Conservation (phyloP, 2,329 filamentous ascomycete genomes). For the Graphilbum sp. region DNA sequence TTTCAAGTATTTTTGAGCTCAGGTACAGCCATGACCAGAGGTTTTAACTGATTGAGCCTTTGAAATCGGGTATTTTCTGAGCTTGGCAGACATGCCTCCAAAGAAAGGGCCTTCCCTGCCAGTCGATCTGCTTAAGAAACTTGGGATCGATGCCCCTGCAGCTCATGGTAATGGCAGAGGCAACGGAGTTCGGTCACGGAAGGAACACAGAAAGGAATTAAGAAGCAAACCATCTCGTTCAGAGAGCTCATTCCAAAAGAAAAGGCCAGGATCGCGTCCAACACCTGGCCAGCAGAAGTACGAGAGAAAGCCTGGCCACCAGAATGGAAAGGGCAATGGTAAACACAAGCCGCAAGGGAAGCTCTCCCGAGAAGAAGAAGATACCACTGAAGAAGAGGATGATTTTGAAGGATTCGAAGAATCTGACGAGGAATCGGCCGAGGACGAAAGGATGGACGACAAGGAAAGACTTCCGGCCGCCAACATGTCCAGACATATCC, state of each 20-base stretch:
- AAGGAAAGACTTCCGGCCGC: conserved; percentile 7
- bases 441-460: conserved; percentile 7
- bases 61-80: no score
- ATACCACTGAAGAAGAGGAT: conserved; percentile 10
- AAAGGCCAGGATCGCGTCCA: no score
- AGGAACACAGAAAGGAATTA: conserved; percentile 7
- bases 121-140: conserved; percentile 16
- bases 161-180: background rate
- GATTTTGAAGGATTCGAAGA: conserved; percentile 6
- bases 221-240: background rate
- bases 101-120: conserved; percentile 5
- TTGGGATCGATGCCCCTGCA: conserved; percentile 16
- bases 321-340: no score
- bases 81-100: conserved; percentile 4
- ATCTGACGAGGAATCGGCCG: conserved; percentile 11
- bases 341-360: no score
- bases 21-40: no score
- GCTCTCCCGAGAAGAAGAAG: no score
- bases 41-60: no score
- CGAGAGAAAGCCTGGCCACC: background rate
- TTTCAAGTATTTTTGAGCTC: no score
- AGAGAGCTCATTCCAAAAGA: background rate
- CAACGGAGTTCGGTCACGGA: conserved; percentile 3
- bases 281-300: background rate
- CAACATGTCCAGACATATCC: conserved; percentile 22